Conservation (phyloP, 2,329 filamentous ascomycete genomes). For the Penicillium janthinellum region DNA sequence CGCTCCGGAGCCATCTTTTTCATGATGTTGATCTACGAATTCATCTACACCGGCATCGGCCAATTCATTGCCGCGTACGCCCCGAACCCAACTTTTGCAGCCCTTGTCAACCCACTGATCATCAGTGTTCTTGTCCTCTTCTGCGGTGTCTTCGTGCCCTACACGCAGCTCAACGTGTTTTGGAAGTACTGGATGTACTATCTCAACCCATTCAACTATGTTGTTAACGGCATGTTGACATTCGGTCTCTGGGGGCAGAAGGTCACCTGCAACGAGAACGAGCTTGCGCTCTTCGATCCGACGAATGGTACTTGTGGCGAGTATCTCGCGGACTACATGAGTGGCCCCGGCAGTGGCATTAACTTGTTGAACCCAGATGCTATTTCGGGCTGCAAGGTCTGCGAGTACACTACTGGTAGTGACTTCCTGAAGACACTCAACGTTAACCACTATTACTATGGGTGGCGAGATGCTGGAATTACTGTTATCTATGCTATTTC, state of each 20-base stretch:
- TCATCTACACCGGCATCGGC: slow-evolving; percentile 71
- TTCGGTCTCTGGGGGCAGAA: slow-evolving; percentile 54
- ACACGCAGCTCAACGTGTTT: slow-evolving; percentile 63
- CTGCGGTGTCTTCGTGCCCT: slow-evolving; percentile 71
- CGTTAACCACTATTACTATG: slow-evolving; percentile 62
- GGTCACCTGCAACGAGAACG: slow-evolving; percentile 51
- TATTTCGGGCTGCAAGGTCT: slow-evolving; percentile 60
- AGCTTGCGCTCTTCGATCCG: slow-evolving; percentile 53
- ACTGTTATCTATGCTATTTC: slow-evolving; percentile 58
- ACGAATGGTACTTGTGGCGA: slow-evolving; percentile 54
- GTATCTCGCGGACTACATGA: slow-evolving; percentile 59
- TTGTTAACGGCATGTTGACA: slow-evolving; percentile 59
- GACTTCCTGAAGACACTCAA: slow-evolving; percentile 65
- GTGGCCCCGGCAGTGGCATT: slow-evolving; percentile 46
- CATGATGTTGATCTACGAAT: slow-evolving; percentile 72
- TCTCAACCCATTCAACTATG: slow-evolving; percentile 63
- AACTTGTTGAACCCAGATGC: slow-evolving; percentile 64
- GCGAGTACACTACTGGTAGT: slow-evolving; percentile 59
- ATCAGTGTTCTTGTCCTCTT: slow-evolving; percentile 71
- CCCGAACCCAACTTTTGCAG: slow-evolving; percentile 66
- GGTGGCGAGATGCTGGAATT: slow-evolving; percentile 67
- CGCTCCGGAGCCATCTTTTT: slow-evolving; percentile 58
- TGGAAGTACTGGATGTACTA: slow-evolving; percentile 69
- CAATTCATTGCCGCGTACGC: slow-evolving; percentile 80
- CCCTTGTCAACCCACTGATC: slow-evolving; percentile 74